Conservation (phyloP, 225 moss, liverwort and hornwort genomes). For the Pleurozium schreberi region DNA sequence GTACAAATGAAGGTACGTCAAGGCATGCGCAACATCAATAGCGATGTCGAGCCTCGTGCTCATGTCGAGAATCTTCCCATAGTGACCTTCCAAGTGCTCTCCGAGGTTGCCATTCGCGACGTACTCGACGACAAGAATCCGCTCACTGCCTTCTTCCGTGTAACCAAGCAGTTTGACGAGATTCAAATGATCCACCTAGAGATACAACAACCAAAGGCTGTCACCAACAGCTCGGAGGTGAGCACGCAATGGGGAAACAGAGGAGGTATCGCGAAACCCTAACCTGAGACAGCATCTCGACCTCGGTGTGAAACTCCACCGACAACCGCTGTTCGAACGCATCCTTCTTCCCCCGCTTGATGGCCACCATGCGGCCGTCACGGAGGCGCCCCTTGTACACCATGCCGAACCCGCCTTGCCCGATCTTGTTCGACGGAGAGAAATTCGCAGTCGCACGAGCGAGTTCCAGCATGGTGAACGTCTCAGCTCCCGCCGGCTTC, state of each 20-base stretch:
- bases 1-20: constrained; percentile 85
- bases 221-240: background rate
- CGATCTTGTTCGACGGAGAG: constrained; percentile 53
- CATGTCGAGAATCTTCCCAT: constrained; percentile 39
- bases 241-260: background rate
- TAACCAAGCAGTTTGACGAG: constrained; percentile 75
- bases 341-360: constrained; percentile 64
- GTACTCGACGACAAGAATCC: constrained; percentile 69
- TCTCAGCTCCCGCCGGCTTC: constrained; percentile 29
- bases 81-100: constrained; percentile 68
- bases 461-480: constrained; percentile 42
- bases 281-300: constrained; percentile 78
- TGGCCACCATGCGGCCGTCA: constrained; percentile 50
- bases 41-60: constrained; percentile 59
- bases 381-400: constrained; percentile 53
- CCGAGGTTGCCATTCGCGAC: constrained; percentile 74
- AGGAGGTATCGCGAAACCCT: background rate
- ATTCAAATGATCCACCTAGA: constrained; percentile 67
- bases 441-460: constrained; percentile 37
- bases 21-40: constrained; percentile 74
- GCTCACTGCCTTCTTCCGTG: constrained; percentile 57
- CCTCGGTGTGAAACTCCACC: constrained; percentile 66
- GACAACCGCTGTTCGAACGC: constrained; percentile 57
- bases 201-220: background rate
- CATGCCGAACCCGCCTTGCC: constrained; percentile 60